Conservation (phyloP, 805 yeast genomes). For the Metschnikowia arizonensis region DNA sequence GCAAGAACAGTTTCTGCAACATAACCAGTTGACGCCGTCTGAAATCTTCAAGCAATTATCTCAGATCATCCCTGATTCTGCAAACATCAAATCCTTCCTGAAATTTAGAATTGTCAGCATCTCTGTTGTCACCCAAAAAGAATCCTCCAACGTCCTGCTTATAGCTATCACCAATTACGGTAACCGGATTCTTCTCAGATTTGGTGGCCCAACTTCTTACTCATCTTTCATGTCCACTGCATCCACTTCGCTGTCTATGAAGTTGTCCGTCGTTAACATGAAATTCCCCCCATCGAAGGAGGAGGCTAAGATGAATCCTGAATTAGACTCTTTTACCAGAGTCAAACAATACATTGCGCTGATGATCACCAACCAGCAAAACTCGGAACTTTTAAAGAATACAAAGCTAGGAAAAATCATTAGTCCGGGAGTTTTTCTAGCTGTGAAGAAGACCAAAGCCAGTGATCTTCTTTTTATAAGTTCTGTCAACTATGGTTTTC, state of each 20-base stretch:
- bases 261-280: constrained; percentile 42
- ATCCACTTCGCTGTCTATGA: constrained; percentile 26
- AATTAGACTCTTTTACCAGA: constrained; percentile 40
- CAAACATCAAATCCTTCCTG: constrained; percentile 47
- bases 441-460: constrained; percentile 48
- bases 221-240: constrained; percentile 24
- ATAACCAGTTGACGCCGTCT: constrained; percentile 38
- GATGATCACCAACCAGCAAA: constrained; percentile 38
- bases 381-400: constrained; percentile 56
- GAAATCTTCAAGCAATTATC: constrained; percentile 48
- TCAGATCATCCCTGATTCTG: constrained; percentile 51
- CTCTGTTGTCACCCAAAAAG: constrained; percentile 55
- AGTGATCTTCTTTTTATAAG: constrained; percentile 61
- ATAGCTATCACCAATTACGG: constrained; percentile 81
- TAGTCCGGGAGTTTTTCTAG: constrained; percentile 84
- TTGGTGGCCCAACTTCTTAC: constrained; percentile 35
- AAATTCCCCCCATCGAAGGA: constrained; percentile 64
- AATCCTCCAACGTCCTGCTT: constrained; percentile 65
- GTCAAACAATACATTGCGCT: constrained; percentile 39
- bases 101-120: constrained; percentile 58
- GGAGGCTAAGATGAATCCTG: constrained; percentile 37
- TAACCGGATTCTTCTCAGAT: constrained; percentile 64
- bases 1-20: constrained; percentile 36
- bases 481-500: constrained; percentile 79
- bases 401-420: constrained; percentile 57